Percentiles rank a stretch among this genome's conserved stretches.
These are phyloP conservation scores for Lachnellula arida DNA, from an alignment of 2,329 filamentous ascomycete species.

Conservation along the genomic window DNA sequence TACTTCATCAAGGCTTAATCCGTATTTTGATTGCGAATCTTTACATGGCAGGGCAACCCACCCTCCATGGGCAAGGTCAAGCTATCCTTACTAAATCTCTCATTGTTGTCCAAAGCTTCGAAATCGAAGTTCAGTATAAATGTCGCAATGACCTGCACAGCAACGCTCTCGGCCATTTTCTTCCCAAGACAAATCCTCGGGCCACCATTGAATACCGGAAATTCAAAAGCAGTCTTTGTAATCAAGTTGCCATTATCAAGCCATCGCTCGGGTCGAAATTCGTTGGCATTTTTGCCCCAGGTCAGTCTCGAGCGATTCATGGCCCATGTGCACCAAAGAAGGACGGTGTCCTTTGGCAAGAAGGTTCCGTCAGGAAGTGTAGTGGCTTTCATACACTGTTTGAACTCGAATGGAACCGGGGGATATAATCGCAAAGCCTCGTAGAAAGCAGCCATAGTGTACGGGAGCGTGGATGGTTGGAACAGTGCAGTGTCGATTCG, in stretches of 20 bases:
- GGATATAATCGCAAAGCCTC: constrained; percentile 58
- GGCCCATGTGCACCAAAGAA: constrained; percentile 62
- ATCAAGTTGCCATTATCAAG: constrained; percentile 41
- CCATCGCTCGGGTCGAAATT: constrained; percentile 55
- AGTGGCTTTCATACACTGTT: constrained; percentile 48
- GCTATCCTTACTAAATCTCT: constrained; percentile 54
- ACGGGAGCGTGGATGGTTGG: constrained; percentile 42
- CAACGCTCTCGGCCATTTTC: constrained; percentile 59
- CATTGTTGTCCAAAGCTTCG: constrained; percentile 34
- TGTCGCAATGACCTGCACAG: constrained; percentile 49
- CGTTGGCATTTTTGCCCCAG: constrained; percentile 53
- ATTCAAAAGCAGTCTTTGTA: constrained; percentile 48
- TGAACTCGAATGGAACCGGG: constrained; percentile 62
- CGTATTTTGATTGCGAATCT: background rate
- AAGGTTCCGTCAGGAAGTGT: constrained; percentile 57
- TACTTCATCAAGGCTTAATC: background rate
- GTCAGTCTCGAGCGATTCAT: constrained; percentile 53
- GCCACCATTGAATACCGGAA: constrained; percentile 61
- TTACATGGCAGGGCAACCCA: constrained; percentile 43
- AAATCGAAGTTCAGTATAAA: constrained; percentile 50
- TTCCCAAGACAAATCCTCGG: constrained; percentile 57
- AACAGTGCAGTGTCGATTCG: constrained; percentile 13
- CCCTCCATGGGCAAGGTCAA: constrained; percentile 61
- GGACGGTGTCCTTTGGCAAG: constrained; percentile 48
- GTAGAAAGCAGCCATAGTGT: constrained; percentile 57